Conservation (phyloP, 768 basidiomycete genomes). For the Paxillus ammoniavirescens region DNA sequence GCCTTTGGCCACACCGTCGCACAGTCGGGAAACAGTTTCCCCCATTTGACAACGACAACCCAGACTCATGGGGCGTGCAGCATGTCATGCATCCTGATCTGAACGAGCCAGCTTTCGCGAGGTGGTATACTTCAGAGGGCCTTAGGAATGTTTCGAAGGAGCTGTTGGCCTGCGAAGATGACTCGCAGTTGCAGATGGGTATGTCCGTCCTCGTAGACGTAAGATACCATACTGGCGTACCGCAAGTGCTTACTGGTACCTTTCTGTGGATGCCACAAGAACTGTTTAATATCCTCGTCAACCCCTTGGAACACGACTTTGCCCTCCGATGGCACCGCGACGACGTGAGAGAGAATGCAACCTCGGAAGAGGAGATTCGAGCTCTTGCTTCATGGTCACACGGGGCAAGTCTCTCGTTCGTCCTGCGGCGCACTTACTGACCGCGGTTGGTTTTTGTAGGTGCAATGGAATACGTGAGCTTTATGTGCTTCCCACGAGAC, state of each 20-base stretch:
- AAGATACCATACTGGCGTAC: no score
- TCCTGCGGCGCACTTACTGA: neutral
- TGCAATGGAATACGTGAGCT: slow-evolving; percentile 81
- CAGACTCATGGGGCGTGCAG: slow-evolving; percentile 81
- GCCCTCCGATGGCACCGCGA: slow-evolving; percentile 81
- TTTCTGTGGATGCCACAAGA: slow-evolving; percentile 33
- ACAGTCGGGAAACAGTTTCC: slow-evolving; percentile 81
- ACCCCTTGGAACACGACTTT: slow-evolving; percentile 62
- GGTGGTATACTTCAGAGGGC: slow-evolving; percentile 63
- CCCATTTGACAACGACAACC: slow-evolving; percentile 55
- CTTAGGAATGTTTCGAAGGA: slow-evolving; percentile 43
- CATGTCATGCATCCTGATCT: slow-evolving; percentile 80
- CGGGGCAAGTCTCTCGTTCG: slow-evolving; percentile 47
- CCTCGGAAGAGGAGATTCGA: slow-evolving; percentile 54
- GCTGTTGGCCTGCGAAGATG: slow-evolving; percentile 55
- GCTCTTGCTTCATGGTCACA: slow-evolving; percentile 61
- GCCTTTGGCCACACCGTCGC: slow-evolving; percentile 63
- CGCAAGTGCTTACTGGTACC: neutral
- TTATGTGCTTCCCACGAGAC: neutral
- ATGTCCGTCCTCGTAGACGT: slow-evolving; percentile 13
- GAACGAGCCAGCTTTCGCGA: slow-evolving; percentile 53
- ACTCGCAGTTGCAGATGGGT: slow-evolving; percentile 72
- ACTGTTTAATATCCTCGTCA: slow-evolving; percentile 73
- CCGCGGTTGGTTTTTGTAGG: slow-evolving; percentile 33
- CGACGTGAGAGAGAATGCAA: slow-evolving; percentile 60